Percentiles rank a stretch among this genome's conserved stretches.
phyloP scores from a whole-genome alignment of 306 rosid genomes.

The Acacia melanoxylon region DNA sequence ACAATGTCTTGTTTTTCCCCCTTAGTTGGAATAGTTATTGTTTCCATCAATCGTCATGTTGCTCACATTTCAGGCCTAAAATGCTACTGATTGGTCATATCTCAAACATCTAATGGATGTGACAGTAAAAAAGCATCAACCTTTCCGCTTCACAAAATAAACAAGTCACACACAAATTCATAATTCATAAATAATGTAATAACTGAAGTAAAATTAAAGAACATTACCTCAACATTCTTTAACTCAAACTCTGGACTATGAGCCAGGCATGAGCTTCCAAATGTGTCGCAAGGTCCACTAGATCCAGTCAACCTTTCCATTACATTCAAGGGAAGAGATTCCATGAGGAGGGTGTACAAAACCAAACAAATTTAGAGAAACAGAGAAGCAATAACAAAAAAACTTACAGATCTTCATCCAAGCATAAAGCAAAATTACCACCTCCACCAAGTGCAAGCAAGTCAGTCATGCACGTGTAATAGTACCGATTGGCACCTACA shows the following conservation, averaged over 20 bases:
- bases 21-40: not conserved
- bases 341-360: slow-evolving; percentile 2
- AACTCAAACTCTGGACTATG: slow-evolving; percentile 83
- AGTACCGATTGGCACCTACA: slow-evolving; percentile 85
- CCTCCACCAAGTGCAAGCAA: slow-evolving; percentile 93
- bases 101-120: not conserved
- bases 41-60: not conserved
- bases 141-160: not conserved
- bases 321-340: slow-evolving; percentile 27
- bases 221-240: slow-evolving; percentile 85
- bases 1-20: not conserved
- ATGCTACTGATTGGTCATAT: not conserved
- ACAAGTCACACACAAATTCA: not conserved
- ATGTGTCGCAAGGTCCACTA: slow-evolving; percentile 89
- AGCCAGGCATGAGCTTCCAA: slow-evolving; percentile 84
- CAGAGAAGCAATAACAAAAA: slow-evolving; percentile 11
- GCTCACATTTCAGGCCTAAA: not conserved
- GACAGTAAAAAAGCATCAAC: not conserved
- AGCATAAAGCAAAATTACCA: slow-evolving; percentile 79
- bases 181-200: not conserved
- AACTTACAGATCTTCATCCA: slow-evolving; percentile 93
- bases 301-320: slow-evolving; percentile 78
- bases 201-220: not conserved
- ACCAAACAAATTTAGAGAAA: slow-evolving; percentile 7
- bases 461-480: slow-evolving; percentile 70